Evolutionary conservation across 2,329 filamentous ascomycete genomes (phyloP).

Genomic region (Botrytis sinoallii): DNA sequence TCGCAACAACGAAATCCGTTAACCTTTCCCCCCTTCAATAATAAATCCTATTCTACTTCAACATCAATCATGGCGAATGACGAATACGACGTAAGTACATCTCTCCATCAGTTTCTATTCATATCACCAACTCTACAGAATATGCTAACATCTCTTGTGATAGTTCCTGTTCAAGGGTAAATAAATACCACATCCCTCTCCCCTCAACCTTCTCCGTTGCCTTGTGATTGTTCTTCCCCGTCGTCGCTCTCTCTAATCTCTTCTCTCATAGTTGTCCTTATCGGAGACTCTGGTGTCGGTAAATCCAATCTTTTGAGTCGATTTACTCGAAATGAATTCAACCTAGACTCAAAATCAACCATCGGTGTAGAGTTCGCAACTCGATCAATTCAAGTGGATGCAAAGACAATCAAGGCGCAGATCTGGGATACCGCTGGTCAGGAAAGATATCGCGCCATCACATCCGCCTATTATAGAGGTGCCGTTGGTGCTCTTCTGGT

Average conservation of each 20-base stretch:
- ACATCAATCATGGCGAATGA: constrained; percentile 88
- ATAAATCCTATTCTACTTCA: constrained; percentile 29
- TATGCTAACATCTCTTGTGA: constrained; percentile 38
- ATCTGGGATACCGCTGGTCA: constrained; percentile 99
- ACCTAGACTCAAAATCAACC: constrained; percentile 98
- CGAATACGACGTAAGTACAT: constrained; percentile 92
- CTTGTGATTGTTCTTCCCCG: constrained; percentile 33
- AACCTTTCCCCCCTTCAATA: constrained; percentile 20
- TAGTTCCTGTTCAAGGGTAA: constrained; percentile 99
- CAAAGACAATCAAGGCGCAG: constrained; percentile 99
- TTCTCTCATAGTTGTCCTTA: constrained; percentile 78
- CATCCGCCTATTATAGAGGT: constrained; percentile 97
- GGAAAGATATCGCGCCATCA: constrained; percentile 98
- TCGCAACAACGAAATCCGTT: constrained; percentile 20
- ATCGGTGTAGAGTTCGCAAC: constrained; percentile 99
- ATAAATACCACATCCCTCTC: constrained; percentile 34
- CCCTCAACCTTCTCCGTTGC: constrained; percentile 26
- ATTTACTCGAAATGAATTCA: constrained; percentile 99
- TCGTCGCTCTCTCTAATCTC: constrained; percentile 35
- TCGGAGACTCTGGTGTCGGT: constrained; percentile 98
- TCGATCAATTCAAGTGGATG: constrained; percentile 96
- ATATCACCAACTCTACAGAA: not conserved
- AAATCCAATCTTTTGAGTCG: constrained; percentile 99
- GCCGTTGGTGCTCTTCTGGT: constrained; percentile 96
- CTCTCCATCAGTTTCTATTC: constrained; percentile 4